Percentiles rank a stretch among this genome's conserved stretches.
Evolutionary conservation across 495 filamentous ascomycete genomes (phyloP).

Genomic region (Trichoderma orchidacearum): DNA sequence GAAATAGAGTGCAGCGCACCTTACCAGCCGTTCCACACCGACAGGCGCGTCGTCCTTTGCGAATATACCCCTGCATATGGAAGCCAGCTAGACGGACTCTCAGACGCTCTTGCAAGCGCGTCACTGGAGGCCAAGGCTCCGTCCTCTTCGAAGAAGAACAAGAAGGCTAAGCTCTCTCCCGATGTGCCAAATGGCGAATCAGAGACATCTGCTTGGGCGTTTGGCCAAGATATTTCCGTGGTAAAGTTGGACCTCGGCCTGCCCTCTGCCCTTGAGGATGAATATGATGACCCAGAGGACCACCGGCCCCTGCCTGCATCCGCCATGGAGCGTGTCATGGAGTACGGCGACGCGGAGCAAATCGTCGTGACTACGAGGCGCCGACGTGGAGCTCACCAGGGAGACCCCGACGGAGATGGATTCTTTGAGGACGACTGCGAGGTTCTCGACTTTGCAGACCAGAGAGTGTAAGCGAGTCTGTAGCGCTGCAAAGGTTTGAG

Average conservation of each 20-base stretch:
- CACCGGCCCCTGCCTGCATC: slow-evolving; percentile 39
- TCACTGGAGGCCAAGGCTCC: slow-evolving; percentile 13
- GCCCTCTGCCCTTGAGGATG: slow-evolving; percentile 29
- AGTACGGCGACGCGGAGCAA: slow-evolving; percentile 60
- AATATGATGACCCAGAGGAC: slow-evolving; percentile 36
- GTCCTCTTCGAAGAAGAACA: slow-evolving; percentile 6
- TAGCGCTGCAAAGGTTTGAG: not conserved
- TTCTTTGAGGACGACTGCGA: slow-evolving; percentile 95
- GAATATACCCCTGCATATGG: slow-evolving; percentile 12
- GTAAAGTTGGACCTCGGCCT: slow-evolving; percentile 48
- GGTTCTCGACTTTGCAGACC: slow-evolving; percentile 80
- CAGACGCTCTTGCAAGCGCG: slow-evolving; percentile 14
- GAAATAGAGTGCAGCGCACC: slow-evolving; percentile 89
- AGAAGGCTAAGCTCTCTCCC: not conserved
- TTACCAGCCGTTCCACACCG: slow-evolving; percentile 84
- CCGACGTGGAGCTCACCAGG: slow-evolving; percentile 38
- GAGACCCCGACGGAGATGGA: slow-evolving; percentile 51
- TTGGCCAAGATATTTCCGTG: slow-evolving; percentile 49
- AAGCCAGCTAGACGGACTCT: slow-evolving; percentile 11
- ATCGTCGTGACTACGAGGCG: slow-evolving; percentile 68
- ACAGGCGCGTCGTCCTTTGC: slow-evolving; percentile 60
- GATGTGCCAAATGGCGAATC: not conserved
- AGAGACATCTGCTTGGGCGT: slow-evolving; percentile 43
- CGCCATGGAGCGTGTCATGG: slow-evolving; percentile 40
- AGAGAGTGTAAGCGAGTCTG: slow-evolving; percentile 48